These are phyloP conservation scores for Fusarium albosuccineum DNA, from an alignment of 2,329 filamentous ascomycete genomes.

Conservation along the genomic window DNA sequence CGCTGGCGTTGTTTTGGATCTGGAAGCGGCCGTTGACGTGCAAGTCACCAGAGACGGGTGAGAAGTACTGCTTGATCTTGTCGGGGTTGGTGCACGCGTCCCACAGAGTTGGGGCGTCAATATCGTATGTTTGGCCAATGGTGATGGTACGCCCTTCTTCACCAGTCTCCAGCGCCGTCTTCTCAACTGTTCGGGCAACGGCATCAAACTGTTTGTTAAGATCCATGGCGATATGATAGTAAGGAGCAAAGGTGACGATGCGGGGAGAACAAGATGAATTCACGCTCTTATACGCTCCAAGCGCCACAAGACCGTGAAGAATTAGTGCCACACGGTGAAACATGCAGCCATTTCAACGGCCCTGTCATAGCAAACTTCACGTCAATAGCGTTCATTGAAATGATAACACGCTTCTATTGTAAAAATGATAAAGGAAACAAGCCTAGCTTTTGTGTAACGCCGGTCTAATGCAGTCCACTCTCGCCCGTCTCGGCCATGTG, in stretches of 20 bases:
- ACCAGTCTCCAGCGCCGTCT: background rate
- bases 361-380: background rate
- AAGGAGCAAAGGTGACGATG: background rate
- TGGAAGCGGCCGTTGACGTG: slow-evolving; percentile 9
- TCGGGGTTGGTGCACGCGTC: slow-evolving; percentile 2
- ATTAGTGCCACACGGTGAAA: background rate
- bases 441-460: slow-evolving; percentile 14
- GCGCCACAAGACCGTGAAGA: background rate
- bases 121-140: background rate
- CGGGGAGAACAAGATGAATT: background rate
- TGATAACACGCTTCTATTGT: slow-evolving; percentile 12
- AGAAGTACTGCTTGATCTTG: slow-evolving; percentile 7
- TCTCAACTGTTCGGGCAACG: background rate
- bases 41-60: slow-evolving; percentile 1
- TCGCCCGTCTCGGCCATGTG: slow-evolving; percentile 63
- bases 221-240: slow-evolving; percentile 1
- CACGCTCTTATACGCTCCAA: background rate
- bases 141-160: background rate
- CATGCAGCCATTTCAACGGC: background rate
- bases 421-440: slow-evolving; percentile 6
- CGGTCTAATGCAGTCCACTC: slow-evolving; percentile 52
- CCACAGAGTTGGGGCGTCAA: background rate
- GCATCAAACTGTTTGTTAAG: background rate
- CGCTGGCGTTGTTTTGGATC: slow-evolving; percentile 13
- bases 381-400: background rate